Evolutionary conservation across 148 eudicot species (phyloP).

Genomic region (Vaccinium myrtillus): DNA sequence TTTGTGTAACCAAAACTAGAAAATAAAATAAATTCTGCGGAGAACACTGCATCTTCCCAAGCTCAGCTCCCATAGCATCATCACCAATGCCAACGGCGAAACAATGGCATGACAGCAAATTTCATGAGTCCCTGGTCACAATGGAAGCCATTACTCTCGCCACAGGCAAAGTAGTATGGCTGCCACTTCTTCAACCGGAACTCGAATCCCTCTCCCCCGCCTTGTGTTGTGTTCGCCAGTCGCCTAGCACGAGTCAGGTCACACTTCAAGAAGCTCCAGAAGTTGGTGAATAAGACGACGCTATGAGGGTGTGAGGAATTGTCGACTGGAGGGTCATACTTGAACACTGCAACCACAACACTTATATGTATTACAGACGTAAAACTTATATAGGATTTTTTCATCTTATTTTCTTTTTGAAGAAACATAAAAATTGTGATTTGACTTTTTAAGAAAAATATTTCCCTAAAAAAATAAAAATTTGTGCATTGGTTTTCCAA

Average conservation of each 20-base stretch:
- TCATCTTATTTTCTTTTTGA: too few relatives aligned
- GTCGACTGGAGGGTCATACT: conserved; percentile 53
- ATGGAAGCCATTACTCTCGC: conserved; percentile 65
- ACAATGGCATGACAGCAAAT: conserved; percentile 52
- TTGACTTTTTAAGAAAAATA: too few relatives aligned
- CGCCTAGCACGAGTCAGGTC: conserved; percentile 46
- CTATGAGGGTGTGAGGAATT: conserved; percentile 52
- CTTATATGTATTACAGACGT: neutral
- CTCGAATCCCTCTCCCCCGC: conserved; percentile 57
- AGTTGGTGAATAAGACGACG: conserved; percentile 56
- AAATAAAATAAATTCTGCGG: neutral
- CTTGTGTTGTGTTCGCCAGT: conserved; percentile 43
- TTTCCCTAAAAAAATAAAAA: neutral
- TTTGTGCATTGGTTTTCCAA: neutral
- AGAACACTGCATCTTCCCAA: conserved; percentile 11
- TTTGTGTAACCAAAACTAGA: neutral
- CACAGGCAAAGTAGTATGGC: conserved; percentile 71
- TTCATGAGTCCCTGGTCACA: conserved; percentile 66
- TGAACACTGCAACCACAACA: conserved; percentile 50
- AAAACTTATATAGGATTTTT: too few relatives aligned
- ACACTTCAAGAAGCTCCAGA: conserved; percentile 58
- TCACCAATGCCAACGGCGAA: conserved; percentile 22
- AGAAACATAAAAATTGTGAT: neutral
- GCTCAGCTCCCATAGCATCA: neutral
- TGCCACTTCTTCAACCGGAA: conserved; percentile 52